Conservation (phyloP, 2,329 filamentous ascomycete species). For the Stemphylium beticola region DNA sequence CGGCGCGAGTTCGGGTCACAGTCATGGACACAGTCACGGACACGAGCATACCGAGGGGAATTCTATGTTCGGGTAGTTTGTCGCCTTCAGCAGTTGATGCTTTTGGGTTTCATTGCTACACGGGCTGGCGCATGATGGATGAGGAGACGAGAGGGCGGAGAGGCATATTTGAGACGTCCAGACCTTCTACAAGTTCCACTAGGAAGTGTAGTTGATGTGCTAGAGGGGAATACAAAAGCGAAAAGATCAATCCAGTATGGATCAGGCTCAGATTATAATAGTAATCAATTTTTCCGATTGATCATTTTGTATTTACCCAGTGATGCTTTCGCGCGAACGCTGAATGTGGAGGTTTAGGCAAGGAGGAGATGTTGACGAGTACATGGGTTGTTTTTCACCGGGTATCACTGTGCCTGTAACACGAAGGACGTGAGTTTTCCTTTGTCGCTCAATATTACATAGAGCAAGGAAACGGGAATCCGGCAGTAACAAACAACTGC, state of each 20-base stretch:
- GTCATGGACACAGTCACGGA: background rate
- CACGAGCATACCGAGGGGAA: constrained; percentile 11
- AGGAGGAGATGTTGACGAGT: too few relatives aligned
- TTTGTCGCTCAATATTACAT: too few relatives aligned
- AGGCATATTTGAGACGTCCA: background rate
- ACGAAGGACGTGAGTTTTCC: too few relatives aligned
- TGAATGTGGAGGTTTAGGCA: too few relatives aligned
- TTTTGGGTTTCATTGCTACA: constrained; percentile 1
- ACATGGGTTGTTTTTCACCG: too few relatives aligned
- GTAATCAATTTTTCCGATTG: too few relatives aligned
- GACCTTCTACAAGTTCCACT: background rate
- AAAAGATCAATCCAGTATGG: background rate
- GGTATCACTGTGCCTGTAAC: too few relatives aligned
- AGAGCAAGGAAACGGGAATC: too few relatives aligned
- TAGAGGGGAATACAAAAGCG: too few relatives aligned
- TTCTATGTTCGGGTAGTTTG: constrained; percentile 8
- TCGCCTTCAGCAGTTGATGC: background rate
- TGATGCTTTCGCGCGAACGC: too few relatives aligned
- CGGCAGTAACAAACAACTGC: too few relatives aligned
- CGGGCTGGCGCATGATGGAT: background rate
- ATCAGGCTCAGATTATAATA: background rate
- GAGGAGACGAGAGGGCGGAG: background rate
- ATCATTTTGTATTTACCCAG: too few relatives aligned
- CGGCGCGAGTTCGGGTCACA: constrained; percentile 3
- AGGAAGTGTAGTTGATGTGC: background rate